A percentile compares a stretch with the other conserved stretches of the same genome.
Evolutionary conservation across 2,329 filamentous ascomycete species (phyloP).

Genomic region (Camillea tinctor): DNA sequence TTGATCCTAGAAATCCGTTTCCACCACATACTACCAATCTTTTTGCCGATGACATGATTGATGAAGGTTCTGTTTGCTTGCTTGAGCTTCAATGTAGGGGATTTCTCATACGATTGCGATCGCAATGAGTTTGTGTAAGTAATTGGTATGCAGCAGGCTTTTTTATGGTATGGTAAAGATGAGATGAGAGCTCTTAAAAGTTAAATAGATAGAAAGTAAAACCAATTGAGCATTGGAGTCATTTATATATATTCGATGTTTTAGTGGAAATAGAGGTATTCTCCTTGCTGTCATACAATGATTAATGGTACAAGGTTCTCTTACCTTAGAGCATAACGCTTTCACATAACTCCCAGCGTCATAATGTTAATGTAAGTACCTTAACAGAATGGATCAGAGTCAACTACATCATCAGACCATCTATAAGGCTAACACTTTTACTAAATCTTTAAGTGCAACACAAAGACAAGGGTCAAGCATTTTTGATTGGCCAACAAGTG

Average conservation of each 20-base stretch:
- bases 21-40: slow-evolving; percentile 89
- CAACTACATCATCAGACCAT: slow-evolving; percentile 29
- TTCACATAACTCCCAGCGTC: slow-evolving; percentile 1
- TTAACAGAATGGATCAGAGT: slow-evolving; percentile 2
- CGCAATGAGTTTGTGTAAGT: background rate
- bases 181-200: too few relatives aligned
- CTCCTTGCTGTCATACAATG: too few relatives aligned
- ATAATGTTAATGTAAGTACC: background rate
- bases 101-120: background rate
- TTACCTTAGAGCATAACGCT: background rate
- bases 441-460: background rate
- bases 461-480: background rate
- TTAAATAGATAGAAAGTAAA: too few relatives aligned
- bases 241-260: background rate
- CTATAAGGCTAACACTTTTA: slow-evolving; percentile 16
- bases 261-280: background rate
- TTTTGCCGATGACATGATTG: slow-evolving; percentile 61
- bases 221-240: background rate
- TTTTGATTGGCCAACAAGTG: background rate
- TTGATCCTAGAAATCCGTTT: slow-evolving; percentile 83
- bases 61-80: too few relatives aligned
- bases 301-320: too few relatives aligned
- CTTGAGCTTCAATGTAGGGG: too few relatives aligned
- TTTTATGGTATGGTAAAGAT: background rate
- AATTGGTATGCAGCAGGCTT: too few relatives aligned